A percentile compares a stretch with the other conserved stretches of the same genome.
Conservation (phyloP, 176 grass and related monocot genomes). For the Neostapfia colusana region DNA sequence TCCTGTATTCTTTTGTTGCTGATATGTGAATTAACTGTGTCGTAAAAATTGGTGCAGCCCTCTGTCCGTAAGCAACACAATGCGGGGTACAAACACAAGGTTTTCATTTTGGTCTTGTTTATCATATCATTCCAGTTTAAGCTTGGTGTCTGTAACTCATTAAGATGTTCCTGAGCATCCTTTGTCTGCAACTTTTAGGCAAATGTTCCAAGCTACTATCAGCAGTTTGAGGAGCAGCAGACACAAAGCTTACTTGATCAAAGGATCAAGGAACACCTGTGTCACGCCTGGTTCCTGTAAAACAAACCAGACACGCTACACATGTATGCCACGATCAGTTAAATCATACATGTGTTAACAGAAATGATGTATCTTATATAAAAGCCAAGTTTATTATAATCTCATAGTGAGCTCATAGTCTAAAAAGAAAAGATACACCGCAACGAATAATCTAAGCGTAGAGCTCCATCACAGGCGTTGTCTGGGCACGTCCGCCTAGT, state of each 20-base stretch:
- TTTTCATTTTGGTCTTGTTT: conserved; percentile 40
- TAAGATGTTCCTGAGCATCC: background rate
- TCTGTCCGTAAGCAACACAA: conserved; percentile 96
- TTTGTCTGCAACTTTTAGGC: conserved; percentile 56
- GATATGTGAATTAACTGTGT: conserved; percentile 27
- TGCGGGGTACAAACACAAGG: conserved; percentile 99
- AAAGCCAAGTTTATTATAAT: too few relatives aligned
- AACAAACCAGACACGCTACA: too few relatives aligned
- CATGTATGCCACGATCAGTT: too few relatives aligned
- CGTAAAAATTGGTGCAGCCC: conserved; percentile 64
- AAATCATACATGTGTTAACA: too few relatives aligned
- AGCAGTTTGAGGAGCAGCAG: conserved; percentile 98
- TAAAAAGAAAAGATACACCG: too few relatives aligned
- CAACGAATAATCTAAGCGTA: too few relatives aligned
- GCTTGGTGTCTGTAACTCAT: background rate
- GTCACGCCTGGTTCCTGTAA: too few relatives aligned
- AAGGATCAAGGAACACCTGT: conserved; percentile 96
- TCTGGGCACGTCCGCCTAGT: too few relatives aligned
- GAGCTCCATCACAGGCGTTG: too few relatives aligned
- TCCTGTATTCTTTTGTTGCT: conserved; percentile 11
- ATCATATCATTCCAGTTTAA: background rate
- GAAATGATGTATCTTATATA: too few relatives aligned
- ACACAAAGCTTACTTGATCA: conserved; percentile 98
- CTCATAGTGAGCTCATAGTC: too few relatives aligned
- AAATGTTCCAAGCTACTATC: conserved; percentile 90